Conservation (phyloP, 768 basidiomycete genomes). For the Daedalea quercina region DNA sequence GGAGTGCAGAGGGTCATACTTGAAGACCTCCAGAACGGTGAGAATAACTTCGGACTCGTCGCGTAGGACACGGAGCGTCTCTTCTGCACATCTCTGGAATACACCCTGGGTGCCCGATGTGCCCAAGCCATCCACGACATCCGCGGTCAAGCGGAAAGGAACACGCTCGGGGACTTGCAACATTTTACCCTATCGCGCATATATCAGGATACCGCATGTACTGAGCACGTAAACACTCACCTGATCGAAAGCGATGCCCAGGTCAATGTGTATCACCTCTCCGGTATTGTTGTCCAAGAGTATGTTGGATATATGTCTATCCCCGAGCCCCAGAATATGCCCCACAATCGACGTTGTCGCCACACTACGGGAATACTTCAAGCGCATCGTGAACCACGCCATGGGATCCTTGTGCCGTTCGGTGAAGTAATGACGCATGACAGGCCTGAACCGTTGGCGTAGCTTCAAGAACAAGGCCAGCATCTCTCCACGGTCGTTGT, state of each 20-base stretch:
- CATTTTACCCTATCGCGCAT: slow-evolving; percentile 57
- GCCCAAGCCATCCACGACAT: slow-evolving; percentile 94
- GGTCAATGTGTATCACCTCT: slow-evolving; percentile 91
- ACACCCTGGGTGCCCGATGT: slow-evolving; percentile 87
- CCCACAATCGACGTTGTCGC: slow-evolving; percentile 94
- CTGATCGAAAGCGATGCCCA: slow-evolving; percentile 96
- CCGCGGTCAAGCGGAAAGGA: slow-evolving; percentile 91
- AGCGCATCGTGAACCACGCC: slow-evolving; percentile 86
- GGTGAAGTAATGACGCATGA: slow-evolving; percentile 92
- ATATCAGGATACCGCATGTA: not conserved
- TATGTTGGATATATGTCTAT: slow-evolving; percentile 90
- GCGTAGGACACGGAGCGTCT: slow-evolving; percentile 86
- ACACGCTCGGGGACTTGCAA: slow-evolving; percentile 80
- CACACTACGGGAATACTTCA: slow-evolving; percentile 87
- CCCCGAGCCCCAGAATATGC: slow-evolving; percentile 86
- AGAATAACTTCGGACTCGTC: slow-evolving; percentile 82
- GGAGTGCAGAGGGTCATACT: slow-evolving; percentile 89
- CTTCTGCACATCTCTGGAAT: slow-evolving; percentile 91
- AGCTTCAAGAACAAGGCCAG: slow-evolving; percentile 20
- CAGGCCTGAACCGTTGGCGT: slow-evolving; percentile 55
- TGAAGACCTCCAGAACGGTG: slow-evolving; percentile 96
- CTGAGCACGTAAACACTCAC: slow-evolving; percentile 34
- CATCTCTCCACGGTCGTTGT: slow-evolving; percentile 24
- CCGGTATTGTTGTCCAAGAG: slow-evolving; percentile 77
- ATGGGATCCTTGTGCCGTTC: slow-evolving; percentile 85